Base-by-base conservation (phyloP, 169 alveolate genomes). In the Eimeria maxima region DNA sequence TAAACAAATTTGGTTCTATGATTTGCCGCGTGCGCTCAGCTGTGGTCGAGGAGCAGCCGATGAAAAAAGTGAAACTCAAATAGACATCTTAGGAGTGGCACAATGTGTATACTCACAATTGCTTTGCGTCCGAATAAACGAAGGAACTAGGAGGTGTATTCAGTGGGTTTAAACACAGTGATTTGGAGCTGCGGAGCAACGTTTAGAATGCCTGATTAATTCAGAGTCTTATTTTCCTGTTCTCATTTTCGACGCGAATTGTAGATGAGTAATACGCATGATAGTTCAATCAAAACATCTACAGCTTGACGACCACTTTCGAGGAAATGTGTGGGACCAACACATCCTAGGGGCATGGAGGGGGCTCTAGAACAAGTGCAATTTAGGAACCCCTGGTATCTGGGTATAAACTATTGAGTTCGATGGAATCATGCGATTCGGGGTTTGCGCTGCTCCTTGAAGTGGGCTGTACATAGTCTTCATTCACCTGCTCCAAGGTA, bases 41-140 rank as follows among this genome's bases (percentile, higher is more conserved):
- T 78, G 88, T 78, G 29, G 88, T 44, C 18, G 88, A 78, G 88
- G 88, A 78, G 63, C 88, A 20, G 88, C 88, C 60, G 57, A 47
- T 20, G 13, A 78, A 78, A 65, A 78, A 78, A 27, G 65, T 47
- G 45, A 78, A 78, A 47, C 38, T 78, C 42, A 78, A 78, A 44
- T 78, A 78, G 65, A 69, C n/a, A 29, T 29, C 2, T 27, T 4
- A 29, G 27, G 50, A n/a, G 33, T 29, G 33, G 50, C 13, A 47
- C 27, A 69, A n/a, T 69, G 27, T 69, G 50, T 33, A 11, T 33
- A 16, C 16, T 69, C 16, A 45, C 22, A 11, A 50, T 4, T 69
- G 29, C 33, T 69, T 33, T 16, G 11, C n/a, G 1, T 8, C n/a
- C 5, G 5, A 14, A 0, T 29, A 33, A 7, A 14, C 11, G 13